Evolutionary conservation across 169 alveolate genomes (phyloP), one percentile per base, ranked within the genome.

Genomic region (Pseudocohnilembus persalinus): DNA sequence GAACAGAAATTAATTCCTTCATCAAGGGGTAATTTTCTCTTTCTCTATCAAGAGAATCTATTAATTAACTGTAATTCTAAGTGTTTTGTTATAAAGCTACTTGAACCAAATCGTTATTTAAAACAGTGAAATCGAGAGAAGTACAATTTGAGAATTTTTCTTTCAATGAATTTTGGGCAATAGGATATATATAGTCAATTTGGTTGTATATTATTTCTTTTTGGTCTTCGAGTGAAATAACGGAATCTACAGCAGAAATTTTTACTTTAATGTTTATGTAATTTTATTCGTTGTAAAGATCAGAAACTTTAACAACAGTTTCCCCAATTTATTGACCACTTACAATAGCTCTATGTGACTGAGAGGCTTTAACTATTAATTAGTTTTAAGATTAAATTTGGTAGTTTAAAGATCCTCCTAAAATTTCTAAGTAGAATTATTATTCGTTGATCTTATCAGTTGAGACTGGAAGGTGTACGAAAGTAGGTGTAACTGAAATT

Each of bases 401-500:
- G 29, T 49, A 49, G 34, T 79, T n/a, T 26, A 74, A 74, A 63
- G 77, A 49, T 34, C 84, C 84, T 35, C 84, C 84, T 29, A 79
- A 33, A 29, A 49, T 35, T n/a, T 79, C 29, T 1, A 79, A 29
- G 28, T 79, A 34, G 76, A 49, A 79, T 28, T 34, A 11, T 63
- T 79, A 79, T 64, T 79, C 76, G 4, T 20, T 49, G 68, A 20
- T 49, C 20, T 49, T 49, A 20, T 49, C 26, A 26, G 74, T 26
- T 0, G 28, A 64, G 32, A 33, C n/a, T 11, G 84, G 84, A 1
- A 79, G 49, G 30, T 79, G 33, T n/a, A 79, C 63, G 49, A 64
- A 29, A n/a, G 76, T 33, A 63, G 84, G 84, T 72, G 35, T 79
- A 63, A 79, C 29, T 16, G 49, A 31, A 33, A 34, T 79, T n/a